phyloP scores from a whole-genome alignment of 805 yeast genomes.

The Ogataea populi-albae region DNA sequence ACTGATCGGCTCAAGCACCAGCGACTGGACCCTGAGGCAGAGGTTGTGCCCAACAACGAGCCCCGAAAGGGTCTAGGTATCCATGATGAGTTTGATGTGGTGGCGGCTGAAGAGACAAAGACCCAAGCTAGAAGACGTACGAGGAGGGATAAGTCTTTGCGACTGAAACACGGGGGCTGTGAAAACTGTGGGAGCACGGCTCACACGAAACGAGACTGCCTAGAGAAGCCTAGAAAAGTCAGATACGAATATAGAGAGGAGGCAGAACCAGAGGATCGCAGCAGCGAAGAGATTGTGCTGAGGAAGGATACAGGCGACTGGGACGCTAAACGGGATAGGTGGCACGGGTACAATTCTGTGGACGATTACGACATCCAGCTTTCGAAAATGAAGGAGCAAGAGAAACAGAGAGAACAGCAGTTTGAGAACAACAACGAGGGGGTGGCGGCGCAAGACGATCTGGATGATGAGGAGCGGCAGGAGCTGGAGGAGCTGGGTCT shows the following conservation, averaged over 20 bases:
- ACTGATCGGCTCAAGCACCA: conserved; percentile 58
- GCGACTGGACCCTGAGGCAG: conserved; percentile 40
- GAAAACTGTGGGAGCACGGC: conserved; percentile 56
- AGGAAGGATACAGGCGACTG: conserved; percentile 41
- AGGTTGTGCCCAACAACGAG: conserved; percentile 44
- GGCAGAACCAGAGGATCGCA: conserved; percentile 16
- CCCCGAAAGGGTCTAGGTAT: conserved; percentile 60
- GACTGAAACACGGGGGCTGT: conserved; percentile 31
- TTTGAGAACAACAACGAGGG: conserved; percentile 18
- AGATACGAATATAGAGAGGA: conserved; percentile 31
- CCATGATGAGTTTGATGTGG: conserved; percentile 38
- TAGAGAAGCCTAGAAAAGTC: conserved; percentile 52
- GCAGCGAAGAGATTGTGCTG: conserved; percentile 11
- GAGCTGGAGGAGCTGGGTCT: conserved; percentile 42
- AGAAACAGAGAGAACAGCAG: conserved; percentile 39
- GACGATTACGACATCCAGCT: conserved; percentile 56
- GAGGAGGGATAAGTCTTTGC: neutral
- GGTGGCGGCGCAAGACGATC: conserved; percentile 4
- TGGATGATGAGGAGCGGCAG: conserved; percentile 39
- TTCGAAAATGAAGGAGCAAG: conserved; percentile 45
- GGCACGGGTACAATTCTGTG: conserved; percentile 71
- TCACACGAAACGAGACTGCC: conserved; percentile 52
- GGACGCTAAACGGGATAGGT: conserved; percentile 74
- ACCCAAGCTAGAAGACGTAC: conserved; percentile 4
- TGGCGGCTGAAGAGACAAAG: conserved; percentile 15